Conservation (phyloP, 129 eudicot species). For the Solidago caesia region DNA sequence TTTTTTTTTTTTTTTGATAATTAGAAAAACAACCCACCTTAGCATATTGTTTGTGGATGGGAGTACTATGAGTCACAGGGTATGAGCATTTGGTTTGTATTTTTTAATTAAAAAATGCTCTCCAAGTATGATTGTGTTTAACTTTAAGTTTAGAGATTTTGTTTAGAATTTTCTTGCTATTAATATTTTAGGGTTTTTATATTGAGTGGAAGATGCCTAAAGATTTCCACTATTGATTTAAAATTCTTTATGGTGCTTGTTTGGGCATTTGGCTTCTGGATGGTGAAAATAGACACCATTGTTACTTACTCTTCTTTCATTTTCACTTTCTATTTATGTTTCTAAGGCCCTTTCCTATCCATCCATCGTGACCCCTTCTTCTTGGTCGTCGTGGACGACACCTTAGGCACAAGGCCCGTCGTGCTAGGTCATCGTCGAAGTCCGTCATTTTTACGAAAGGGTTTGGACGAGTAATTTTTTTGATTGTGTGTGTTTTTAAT, state of each 20-base stretch:
- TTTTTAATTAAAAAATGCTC: conserved; percentile 21
- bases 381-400: too few relatives aligned
- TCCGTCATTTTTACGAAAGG: too few relatives aligned
- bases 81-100: conserved; percentile 25
- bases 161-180: conserved; percentile 10
- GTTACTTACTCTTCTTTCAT: conserved; percentile 1
- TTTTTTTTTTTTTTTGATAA: neutral
- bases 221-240: conserved; percentile 40
- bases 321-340: neutral
- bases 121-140: conserved; percentile 28
- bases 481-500: too few relatives aligned
- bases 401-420: too few relatives aligned
- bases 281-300: conserved; percentile 17
- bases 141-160: conserved; percentile 21
- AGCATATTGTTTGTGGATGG: conserved; percentile 19
- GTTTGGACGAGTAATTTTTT: too few relatives aligned
- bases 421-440: too few relatives aligned
- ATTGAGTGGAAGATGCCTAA: conserved; percentile 37
- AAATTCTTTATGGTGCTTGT: conserved; percentile 23
- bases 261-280: conserved; percentile 31
- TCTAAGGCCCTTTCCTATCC: too few relatives aligned
- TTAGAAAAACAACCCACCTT: conserved; percentile 6
- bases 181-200: conserved; percentile 18
- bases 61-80: conserved; percentile 18
- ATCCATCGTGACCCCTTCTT: too few relatives aligned